Evolutionary conservation across 169 alveolate genomes (phyloP).

Genomic region (Miamiensis avidus): DNA sequence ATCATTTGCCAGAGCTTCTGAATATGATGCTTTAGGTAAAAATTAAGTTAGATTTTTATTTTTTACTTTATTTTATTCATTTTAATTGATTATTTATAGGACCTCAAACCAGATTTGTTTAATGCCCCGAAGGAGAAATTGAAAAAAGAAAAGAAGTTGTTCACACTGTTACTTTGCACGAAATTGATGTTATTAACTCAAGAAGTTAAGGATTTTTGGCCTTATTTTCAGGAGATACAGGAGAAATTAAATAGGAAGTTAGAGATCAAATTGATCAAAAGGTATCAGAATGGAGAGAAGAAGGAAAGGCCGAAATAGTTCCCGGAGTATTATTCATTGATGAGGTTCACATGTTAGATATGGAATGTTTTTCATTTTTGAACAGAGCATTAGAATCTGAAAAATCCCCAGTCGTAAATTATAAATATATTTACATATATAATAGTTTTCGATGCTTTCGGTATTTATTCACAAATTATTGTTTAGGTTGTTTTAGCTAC

Average conservation of each 20-base stretch:
- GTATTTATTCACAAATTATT: too few species aligned
- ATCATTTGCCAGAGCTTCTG: constrained; percentile 95
- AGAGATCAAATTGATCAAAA: constrained; percentile 98
- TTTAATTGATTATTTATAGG: too few species aligned
- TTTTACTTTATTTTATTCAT: too few species aligned
- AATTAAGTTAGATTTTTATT: too few species aligned
- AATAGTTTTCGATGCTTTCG: too few species aligned
- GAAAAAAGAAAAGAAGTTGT: constrained; percentile 98
- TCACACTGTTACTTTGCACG: constrained; percentile 99
- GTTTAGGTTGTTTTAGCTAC: constrained; percentile 92
- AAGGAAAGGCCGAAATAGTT: constrained; percentile 93
- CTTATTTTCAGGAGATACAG: constrained; percentile 99
- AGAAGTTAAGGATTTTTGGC: constrained; percentile 98
- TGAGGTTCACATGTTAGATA: constrained; percentile 99
- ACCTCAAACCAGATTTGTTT: constrained; percentile 75
- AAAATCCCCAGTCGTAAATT: constrained; percentile 96
- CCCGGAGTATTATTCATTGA: constrained; percentile 99
- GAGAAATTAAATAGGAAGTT: constrained; percentile 98
- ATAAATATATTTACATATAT: constrained; percentile 11
- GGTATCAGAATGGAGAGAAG: constrained; percentile 99
- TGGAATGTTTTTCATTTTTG: constrained; percentile 99
- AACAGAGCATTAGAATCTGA: constrained; percentile 98
- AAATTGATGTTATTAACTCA: constrained; percentile 98
- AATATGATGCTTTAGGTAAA: constrained; percentile 99
- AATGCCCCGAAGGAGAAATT: constrained; percentile 99